Base-by-base conservation (phyloP, 1,284 basidiomycete genomes). In the Naganishia sp. region DNA sequence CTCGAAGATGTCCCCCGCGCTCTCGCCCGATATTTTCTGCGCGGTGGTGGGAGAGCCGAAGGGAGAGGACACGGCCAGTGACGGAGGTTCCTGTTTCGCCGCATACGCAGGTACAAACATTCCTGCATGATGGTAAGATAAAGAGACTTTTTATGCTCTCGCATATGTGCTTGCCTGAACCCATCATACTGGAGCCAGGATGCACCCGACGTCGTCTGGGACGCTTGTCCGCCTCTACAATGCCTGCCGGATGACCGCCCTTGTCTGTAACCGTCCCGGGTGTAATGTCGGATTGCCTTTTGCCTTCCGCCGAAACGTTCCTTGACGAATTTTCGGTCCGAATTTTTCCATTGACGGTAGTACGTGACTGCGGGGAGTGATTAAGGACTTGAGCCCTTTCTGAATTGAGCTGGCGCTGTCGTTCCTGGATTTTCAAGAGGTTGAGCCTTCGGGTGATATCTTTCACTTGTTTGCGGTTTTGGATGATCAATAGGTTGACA, bases 391-490 rank as follows among this genome's bases (percentile, higher is more conserved):
- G 45, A 3, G 46, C 55, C 36, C 33, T 50, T 28, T 43, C 54
- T 15, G 25, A 15, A 42, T 49, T 49, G 43, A 52, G 11, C 39
- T 57, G 42, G 31, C 49, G 55, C 23, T 33, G 64, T 21, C 48
- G 53, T 53, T 61, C 48, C 39, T 49, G 64, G 49, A 52, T 42
- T 39, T 63, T 49, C 5, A 57, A 60, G 16, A 23, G 33, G 31
- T 4, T 69, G 55, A n/a, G 77, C 74, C 75, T 69, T 25, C 79
- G 64, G 49, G 78, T 75, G 6, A 78, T 61, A 65, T 79, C 77
- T 15, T 71, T 70, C 5, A 73, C 73, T 23, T 77, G 70, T 63
- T 76, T 78, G n/a, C 73, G 70, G 67, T 79, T 75, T 69, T 80
- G 79, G 1, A 70, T 70, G 2, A 72, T 70, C 33, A 80, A 69